Base-by-base conservation (phyloP, 2,329 filamentous ascomycete genomes). In the Apiospora kogelbergensis region DNA sequence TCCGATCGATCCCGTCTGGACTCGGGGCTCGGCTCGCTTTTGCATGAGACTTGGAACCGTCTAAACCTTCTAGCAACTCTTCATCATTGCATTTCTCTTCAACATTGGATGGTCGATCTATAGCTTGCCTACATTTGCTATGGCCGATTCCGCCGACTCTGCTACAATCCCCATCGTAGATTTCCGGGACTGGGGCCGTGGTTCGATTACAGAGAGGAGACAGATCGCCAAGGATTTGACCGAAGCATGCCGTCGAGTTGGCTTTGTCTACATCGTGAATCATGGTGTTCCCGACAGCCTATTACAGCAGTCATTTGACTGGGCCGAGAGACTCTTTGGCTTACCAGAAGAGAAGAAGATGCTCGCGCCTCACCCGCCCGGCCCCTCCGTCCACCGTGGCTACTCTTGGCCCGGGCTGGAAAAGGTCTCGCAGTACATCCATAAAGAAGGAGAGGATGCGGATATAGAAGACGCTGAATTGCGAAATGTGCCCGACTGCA, bases 331-430 rank as follows among this genome's bases (percentile, higher is more conserved):
- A 40, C 73, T 80, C 22, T 80, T 80, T 37, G 76, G 75, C 66
- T 71, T 81, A 13, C 74, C 78, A 1, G 24, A 73, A 5, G 77
- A 80, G 66, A 73, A 74, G 53, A 79, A 80, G 69, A 79, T 80
- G 78, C 73, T 77, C 57, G 79, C 78, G 42, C 78, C 78, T 40
- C 78, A 80, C 68, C 78, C 78, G 11, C 74, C 75, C 66, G 85
- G 84, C 10, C 83, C 82, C 70, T 79, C 77, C 11, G 80, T 86
- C 2, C 84, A 88, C 73, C 81, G 86, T 64, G 86, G 86, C n/a
- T 88, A 88, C 72, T 87, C 84, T 1, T 85, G 84, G 80, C 84
- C 84, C 0, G 85, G 85, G 0, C 72, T 85, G 65, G 86, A 88
- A 75, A 87, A 87, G 72, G 84, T 86, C 5, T 84, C 83, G 13